phyloP scores from a whole-genome alignment of 805 yeast species.

The Blastobotrys parvus region DNA sequence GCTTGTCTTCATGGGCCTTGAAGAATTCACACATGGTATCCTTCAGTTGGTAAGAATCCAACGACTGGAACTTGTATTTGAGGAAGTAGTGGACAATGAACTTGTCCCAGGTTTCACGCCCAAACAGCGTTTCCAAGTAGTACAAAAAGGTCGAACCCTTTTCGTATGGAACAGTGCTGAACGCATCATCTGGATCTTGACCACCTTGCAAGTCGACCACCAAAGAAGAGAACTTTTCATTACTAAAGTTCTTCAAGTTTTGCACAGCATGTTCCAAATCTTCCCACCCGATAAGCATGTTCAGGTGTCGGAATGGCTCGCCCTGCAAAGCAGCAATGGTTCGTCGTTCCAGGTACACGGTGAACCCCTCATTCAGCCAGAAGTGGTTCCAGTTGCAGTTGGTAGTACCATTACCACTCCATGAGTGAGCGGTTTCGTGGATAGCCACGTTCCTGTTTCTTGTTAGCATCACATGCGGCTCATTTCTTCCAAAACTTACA shows the following conservation, averaged over 20 bases:
- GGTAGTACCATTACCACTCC: conserved; percentile 89
- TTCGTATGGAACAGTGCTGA: conserved; percentile 82
- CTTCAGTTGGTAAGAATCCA: conserved; percentile 75
- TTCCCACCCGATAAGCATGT: conserved; percentile 84
- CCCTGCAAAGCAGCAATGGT: conserved; percentile 75
- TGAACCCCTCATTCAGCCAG: conserved; percentile 96
- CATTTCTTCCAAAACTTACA: no score
- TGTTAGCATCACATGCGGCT: no score
- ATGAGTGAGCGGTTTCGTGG: conserved; percentile 87
- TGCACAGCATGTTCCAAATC: conserved; percentile 61
- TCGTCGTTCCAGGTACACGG: conserved; percentile 82
- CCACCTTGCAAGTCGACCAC: conserved; percentile 63
- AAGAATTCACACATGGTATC: conserved; percentile 66
- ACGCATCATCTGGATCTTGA: conserved; percentile 83
- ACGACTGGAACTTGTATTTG: conserved; percentile 57
- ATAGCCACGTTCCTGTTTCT: conserved; percentile 85
- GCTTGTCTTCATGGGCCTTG: conserved; percentile 32
- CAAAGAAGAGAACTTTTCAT: conserved; percentile 50
- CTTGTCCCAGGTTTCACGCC: conserved; percentile 58
- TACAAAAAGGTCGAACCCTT: conserved; percentile 78
- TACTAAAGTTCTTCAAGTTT: no score
- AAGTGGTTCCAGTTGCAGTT: conserved; percentile 90
- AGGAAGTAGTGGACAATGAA: conserved; percentile 72
- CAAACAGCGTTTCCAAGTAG: conserved; percentile 60
- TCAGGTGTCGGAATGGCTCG: conserved; percentile 66